Conservation (phyloP, 2,329 filamentous ascomycete genomes). For the Talaromyces funiculosus region DNA sequence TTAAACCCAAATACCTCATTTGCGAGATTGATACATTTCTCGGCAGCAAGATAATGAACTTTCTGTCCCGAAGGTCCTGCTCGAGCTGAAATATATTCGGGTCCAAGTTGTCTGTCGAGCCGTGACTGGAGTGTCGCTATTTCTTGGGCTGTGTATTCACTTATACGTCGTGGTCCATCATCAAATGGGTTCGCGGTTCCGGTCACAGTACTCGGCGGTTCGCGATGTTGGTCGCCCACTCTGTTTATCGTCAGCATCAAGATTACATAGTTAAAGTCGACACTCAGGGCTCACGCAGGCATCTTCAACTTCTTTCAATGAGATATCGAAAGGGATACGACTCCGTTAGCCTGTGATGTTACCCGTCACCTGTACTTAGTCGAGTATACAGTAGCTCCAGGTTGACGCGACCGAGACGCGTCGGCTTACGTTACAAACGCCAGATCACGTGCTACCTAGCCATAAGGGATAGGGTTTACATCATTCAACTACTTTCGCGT, state of each 20-base stretch:
- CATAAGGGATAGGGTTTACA: not conserved
- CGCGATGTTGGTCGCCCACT: conserved; percentile 63
- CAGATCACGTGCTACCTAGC: conserved; percentile 9
- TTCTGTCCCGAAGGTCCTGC: conserved; percentile 76
- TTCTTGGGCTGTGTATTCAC: conserved; percentile 80
- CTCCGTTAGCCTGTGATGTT: not conserved
- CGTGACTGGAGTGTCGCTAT: conserved; percentile 81
- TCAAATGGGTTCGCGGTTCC: conserved; percentile 70
- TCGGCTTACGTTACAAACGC: conserved; percentile 17
- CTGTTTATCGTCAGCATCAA: conserved; percentile 36
- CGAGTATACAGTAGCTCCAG: not conserved
- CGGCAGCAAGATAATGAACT: conserved; percentile 90
- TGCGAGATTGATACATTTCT: conserved; percentile 91
- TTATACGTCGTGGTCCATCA: conserved; percentile 62
- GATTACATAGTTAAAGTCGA: not conserved
- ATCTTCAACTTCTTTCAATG: conserved; percentile 25
- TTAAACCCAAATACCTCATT: conserved; percentile 97
- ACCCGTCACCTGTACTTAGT: not conserved
- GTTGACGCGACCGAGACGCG: conserved; percentile 18
- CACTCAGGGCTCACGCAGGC: conserved; percentile 40
- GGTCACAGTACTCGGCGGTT: conserved; percentile 24
- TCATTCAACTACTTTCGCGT: not conserved
- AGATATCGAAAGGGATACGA: not conserved
- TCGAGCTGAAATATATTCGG: conserved; percentile 88
- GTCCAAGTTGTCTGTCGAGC: conserved; percentile 87